These are phyloP conservation scores for Corrigiola litoralis DNA, from an alignment of 179 eudicot genomes.

Conservation along the genomic window DNA sequence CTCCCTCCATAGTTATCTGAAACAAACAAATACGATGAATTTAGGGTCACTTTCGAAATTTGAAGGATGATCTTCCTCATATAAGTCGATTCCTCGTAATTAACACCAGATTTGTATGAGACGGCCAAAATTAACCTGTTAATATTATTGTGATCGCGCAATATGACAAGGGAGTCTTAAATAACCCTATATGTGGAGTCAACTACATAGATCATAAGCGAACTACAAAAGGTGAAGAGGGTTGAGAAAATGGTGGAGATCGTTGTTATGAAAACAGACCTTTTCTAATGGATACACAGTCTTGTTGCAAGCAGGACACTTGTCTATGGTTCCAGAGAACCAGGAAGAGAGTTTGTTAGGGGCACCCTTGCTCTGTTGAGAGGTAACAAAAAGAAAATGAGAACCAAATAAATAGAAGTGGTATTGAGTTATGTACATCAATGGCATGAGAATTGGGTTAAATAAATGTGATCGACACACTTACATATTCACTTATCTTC, in stretches of 20 bases:
- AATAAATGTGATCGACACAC: not conserved
- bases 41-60: too few species aligned
- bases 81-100: too few species aligned
- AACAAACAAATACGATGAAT: too few species aligned
- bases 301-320: conserved; percentile 76
- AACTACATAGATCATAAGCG: not conserved
- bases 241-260: not conserved
- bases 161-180: too few species aligned
- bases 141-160: too few species aligned
- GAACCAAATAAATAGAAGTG: not conserved
- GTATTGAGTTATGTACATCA: not conserved
- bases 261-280: conserved; percentile 30
- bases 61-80: not conserved
- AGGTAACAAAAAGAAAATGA: not conserved
- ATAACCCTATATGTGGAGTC: too few species aligned
- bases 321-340: conserved; percentile 91
- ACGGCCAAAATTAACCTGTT: too few species aligned
- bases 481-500: conserved; percentile 29
- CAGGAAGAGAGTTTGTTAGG: conserved; percentile 65
- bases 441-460: not conserved
- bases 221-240: not conserved
- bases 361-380: conserved; percentile 38
- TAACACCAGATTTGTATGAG: too few species aligned
- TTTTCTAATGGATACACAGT: conserved; percentile 91
- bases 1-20: conserved; percentile 87